Evolutionary conservation across 345 rosid genomes (phyloP), one percentile per base, ranked within the genome.

Genomic region (Arabis alpina): DNA sequence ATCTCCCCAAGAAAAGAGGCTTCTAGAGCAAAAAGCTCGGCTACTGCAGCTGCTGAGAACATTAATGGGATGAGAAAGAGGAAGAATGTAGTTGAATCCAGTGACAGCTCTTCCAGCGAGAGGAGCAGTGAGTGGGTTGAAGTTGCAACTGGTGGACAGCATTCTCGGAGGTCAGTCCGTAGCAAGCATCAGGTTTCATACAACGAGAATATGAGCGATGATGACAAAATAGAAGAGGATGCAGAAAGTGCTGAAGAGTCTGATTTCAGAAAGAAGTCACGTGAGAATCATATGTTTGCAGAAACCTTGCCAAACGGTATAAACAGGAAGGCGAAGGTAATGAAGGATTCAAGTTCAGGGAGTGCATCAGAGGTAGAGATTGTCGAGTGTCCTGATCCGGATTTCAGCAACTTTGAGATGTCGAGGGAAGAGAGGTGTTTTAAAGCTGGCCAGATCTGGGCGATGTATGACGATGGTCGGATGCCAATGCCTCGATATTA

Each of bases 401-500:
- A 91, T 41, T 94, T 94, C 73, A 54, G 68, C 40, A 88, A 91
- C 80, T 91, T 94, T 59, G 93, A 86, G 23, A 66, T 75, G 61
- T 70, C 43, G 43, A 77, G 86, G 78, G 60, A 70, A 53, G 85
- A 72, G 57, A 72, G 30, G 16, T 69, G 84, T 70, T 91, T 91
- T 62, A 34, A 71, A 14, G 83, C 34, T 43, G 95, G 95, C 37
- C 93, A 88, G 82, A 80, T 70, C 24, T 91, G 97, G 99, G 91
- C 97, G 50, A 44, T 69, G 69, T 88, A 88, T 75, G 44, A 74
- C 36, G 6, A 47, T 59, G 95, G 77, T 73, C 81, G 71, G 27
- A 85, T 89, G 97, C 99, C 99, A 23, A 85, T 89, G 97, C 99
- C 99, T 64, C 86, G 97, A 63, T 88, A 71, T 73, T 91, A 94